phyloP scores from a whole-genome alignment of 116 monocot genomes.

The Phalaenopsis hybrid region DNA sequence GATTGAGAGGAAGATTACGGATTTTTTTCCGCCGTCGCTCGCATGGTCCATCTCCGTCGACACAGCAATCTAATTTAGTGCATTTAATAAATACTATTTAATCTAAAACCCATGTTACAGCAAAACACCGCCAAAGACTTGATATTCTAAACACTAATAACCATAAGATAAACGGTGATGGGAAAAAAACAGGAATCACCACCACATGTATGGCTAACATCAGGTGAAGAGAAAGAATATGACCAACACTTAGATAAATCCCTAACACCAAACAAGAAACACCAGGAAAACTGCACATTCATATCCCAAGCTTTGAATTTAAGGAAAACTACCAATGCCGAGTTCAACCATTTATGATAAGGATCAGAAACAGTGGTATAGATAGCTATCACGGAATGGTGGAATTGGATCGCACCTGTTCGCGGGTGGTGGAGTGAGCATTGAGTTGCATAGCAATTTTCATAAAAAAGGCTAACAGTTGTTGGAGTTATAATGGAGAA shows the following conservation, averaged over 20 bases:
- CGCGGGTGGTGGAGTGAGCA: slow-evolving; percentile 77
- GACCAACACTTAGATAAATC: neutral
- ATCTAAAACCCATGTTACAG: no score
- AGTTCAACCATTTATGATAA: neutral
- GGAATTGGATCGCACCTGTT: slow-evolving; percentile 43
- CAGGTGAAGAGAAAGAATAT: neutral
- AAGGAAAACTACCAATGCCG: neutral
- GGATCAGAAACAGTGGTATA: neutral
- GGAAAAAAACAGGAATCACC: neutral
- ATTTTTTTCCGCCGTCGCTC: no score
- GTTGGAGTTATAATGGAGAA: no score
- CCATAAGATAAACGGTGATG: neutral
- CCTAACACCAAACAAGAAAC: neutral
- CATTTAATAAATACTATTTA: no score
- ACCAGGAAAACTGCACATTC: neutral
- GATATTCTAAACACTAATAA: neutral
- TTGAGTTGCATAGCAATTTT: slow-evolving; percentile 43
- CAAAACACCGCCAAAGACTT: neutral
- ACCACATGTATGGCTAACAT: neutral
- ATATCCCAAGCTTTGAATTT: neutral
- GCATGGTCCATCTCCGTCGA: no score
- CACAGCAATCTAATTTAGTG: no score
- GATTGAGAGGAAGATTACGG: no score
- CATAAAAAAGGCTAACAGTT: no score
- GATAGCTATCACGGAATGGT: neutral